Evolutionary conservation across 2,329 filamentous ascomycete species (phyloP).

Genomic region (Colletotrichum aenigma): DNA sequence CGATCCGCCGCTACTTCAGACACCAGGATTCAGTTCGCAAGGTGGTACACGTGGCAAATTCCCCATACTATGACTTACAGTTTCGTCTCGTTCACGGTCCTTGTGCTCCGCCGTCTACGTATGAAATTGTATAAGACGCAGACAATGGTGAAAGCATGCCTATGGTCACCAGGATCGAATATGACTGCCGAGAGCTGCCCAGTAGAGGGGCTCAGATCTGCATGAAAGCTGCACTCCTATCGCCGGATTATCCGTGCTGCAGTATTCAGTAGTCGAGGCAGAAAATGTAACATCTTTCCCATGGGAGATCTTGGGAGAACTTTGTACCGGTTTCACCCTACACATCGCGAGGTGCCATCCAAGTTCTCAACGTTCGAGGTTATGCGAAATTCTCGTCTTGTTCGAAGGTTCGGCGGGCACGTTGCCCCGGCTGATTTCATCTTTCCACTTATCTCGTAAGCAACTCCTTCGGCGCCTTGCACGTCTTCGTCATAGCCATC

Average conservation of each 20-base stretch:
- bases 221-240: fast-evolving
- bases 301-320: background rate
- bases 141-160: background rate
- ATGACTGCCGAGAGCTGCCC: too few relatives aligned
- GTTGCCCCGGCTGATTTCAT: fast-evolving
- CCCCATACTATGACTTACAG: fast-evolving
- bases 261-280: background rate
- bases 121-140: background rate
- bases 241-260: fast-evolving
- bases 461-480: fast-evolving
- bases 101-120: fast-evolving
- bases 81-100: fast-evolving
- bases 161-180: fast-evolving
- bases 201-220: background rate
- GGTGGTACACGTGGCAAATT: background rate
- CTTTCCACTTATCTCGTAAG: background rate
- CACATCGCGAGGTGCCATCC: background rate
- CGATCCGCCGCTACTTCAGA: background rate
- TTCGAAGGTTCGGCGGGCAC: background rate
- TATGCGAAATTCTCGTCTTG: fast-evolving
- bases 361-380: background rate
- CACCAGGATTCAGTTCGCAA: background rate
- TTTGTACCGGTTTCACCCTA: fast-evolving
- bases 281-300: fast-evolving
- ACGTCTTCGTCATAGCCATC: background rate